Evolutionary conservation across 2,329 filamentous ascomycete genomes (phyloP).

Genomic region (Trichoderma sp.): DNA sequence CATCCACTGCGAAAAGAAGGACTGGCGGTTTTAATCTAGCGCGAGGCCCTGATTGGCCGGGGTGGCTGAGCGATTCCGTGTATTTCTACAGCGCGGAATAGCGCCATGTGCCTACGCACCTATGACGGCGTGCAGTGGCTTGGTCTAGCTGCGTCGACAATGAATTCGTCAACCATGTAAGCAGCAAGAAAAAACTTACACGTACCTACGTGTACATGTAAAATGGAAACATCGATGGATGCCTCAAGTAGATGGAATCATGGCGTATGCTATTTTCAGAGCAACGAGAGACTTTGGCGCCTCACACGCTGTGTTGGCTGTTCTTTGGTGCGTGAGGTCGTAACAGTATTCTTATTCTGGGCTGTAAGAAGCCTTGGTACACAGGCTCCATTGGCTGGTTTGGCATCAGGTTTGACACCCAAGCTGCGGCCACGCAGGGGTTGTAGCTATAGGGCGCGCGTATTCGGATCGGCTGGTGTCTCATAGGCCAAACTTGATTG

Average conservation of each 20-base stretch:
- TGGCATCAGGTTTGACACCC: conserved; percentile 9
- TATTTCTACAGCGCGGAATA: background rate
- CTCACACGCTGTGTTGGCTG: background rate
- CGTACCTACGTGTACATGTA: background rate
- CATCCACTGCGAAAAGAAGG: background rate
- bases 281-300: background rate
- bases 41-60: conserved; percentile 14
- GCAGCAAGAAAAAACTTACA: background rate
- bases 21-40: conserved; percentile 3
- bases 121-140: conserved; percentile 23
- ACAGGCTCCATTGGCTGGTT: background rate
- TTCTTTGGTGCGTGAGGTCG: background rate
- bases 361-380: background rate
- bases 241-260: background rate
- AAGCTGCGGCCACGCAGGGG: background rate
- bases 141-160: background rate
- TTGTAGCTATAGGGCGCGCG: conserved; percentile 9
- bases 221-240: background rate
- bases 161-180: no score
- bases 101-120: conserved; percentile 13
- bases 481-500: background rate
- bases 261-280: background rate
- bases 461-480: conserved; percentile 12
- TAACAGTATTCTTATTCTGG: background rate
- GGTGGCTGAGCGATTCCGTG: conserved; percentile 9